Conservation (phyloP, 176 grass and related monocot genomes). For the Hordeum vulgare region DNA sequence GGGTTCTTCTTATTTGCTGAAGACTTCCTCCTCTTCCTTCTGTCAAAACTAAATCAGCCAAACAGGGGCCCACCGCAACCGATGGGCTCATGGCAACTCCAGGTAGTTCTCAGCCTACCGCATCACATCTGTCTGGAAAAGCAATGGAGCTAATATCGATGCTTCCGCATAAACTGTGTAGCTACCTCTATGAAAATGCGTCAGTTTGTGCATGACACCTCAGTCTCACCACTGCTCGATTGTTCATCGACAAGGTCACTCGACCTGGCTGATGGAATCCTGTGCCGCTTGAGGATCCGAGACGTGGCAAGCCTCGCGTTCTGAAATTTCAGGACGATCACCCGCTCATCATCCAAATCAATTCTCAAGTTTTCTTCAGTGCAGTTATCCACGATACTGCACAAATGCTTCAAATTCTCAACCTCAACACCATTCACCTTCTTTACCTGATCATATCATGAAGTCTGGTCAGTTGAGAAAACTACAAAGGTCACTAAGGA, state of each 20-base stretch:
- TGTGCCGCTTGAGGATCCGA: conserved; percentile 74
- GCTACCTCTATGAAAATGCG: neutral
- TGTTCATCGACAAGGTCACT: conserved; percentile 67
- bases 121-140: neutral
- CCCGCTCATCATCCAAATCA: conserved; percentile 87
- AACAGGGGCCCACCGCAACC: neutral
- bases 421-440: conserved; percentile 84
- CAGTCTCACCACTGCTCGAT: conserved; percentile 19
- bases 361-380: conserved; percentile 76
- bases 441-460: conserved; percentile 47
- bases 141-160: neutral
- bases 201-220: conserved; percentile 39
- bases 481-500: neutral
- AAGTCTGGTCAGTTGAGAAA: conserved; percentile 21
- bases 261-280: conserved; percentile 75
- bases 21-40: neutral
- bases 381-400: conserved; percentile 61
- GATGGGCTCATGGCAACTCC: neutral
- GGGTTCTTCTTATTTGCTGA: conserved; percentile 22
- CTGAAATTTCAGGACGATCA: conserved; percentile 70
- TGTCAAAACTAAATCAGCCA: conserved; percentile 11
- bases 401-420: conserved; percentile 86
- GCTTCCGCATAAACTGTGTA: neutral
- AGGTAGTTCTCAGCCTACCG: neutral
- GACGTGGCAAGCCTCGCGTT: conserved; percentile 68